phyloP scores from a whole-genome alignment of 306 rosid genomes.

The Pueraria montana region DNA sequence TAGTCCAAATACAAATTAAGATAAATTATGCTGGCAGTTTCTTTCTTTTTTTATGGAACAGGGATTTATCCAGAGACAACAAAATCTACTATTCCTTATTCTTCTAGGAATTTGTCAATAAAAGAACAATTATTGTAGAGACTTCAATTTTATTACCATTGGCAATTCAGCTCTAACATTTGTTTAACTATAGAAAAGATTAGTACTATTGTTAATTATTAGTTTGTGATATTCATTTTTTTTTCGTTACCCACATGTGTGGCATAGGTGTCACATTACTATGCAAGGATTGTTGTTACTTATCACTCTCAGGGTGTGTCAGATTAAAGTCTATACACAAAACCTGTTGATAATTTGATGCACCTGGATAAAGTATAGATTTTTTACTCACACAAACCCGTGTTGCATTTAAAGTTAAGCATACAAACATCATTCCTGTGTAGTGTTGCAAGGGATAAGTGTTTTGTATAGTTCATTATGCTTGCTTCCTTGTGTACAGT shows the following conservation, averaged over 20 bases:
- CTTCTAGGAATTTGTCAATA: not conserved
- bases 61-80: not conserved
- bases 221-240: not conserved
- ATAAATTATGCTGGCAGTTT: not conserved
- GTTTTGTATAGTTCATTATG: not conserved
- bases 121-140: not conserved
- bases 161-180: not conserved
- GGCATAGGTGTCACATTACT: conserved; percentile 3
- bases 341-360: not conserved
- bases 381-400: not conserved
- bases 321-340: not conserved
- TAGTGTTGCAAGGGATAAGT: not conserved
- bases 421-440: not conserved
- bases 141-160: not conserved
- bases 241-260: not conserved
- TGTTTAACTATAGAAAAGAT: not conserved
- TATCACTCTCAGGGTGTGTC: not conserved
- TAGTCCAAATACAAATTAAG: not conserved
- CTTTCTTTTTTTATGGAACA: not conserved
- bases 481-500: conserved; percentile 49
- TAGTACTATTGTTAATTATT: not conserved
- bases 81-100: not conserved
- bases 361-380: not conserved
- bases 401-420: not conserved
- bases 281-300: not conserved